A percentile compares a stretch with the other conserved stretches of the same genome.
These are phyloP conservation scores for Euphrasia arctica DNA, from an alignment of 305 asterid genomes.

Conservation along the genomic window DNA sequence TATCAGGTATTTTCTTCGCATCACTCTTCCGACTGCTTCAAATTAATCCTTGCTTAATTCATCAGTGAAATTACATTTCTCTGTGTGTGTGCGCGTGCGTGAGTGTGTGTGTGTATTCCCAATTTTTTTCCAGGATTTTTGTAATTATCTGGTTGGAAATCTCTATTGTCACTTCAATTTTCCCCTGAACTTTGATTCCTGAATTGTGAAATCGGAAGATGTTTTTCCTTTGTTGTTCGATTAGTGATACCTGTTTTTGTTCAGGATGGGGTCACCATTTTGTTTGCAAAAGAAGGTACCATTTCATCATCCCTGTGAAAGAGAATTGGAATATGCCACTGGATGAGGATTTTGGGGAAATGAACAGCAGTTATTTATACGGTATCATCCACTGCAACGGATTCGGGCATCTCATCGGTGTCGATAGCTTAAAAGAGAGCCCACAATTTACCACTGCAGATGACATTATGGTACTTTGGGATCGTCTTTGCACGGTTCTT, in stretches of 20 bases:
- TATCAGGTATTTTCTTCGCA: slow-evolving; percentile 37
- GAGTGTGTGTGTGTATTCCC: background rate
- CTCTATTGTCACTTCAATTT: background rate
- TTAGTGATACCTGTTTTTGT: background rate
- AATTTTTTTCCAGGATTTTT: background rate
- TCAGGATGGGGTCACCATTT: slow-evolving; percentile 90
- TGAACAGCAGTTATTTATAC: slow-evolving; percentile 45
- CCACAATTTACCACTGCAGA: slow-evolving; percentile 37
- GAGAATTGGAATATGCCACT: slow-evolving; percentile 45
- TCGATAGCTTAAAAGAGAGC: slow-evolving; percentile 42
- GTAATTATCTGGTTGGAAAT: background rate
- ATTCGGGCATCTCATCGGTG: slow-evolving; percentile 66
- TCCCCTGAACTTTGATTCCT: background rate
- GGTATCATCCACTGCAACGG: slow-evolving; percentile 85
- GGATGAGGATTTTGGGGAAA: slow-evolving; percentile 36
- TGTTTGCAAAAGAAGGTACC: slow-evolving; percentile 68
- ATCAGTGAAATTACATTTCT: too few species aligned
- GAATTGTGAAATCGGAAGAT: background rate
- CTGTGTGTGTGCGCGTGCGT: too few species aligned
- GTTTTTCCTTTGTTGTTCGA: background rate
- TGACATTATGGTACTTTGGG: slow-evolving; percentile 71
- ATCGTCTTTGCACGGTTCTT: slow-evolving; percentile 56
- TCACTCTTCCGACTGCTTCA: background rate
- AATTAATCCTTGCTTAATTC: too few species aligned
- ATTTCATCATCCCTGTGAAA: slow-evolving; percentile 56